Conservation (phyloP, 2,329 filamentous ascomycete genomes). For the Endocalyx cinctus region DNA sequence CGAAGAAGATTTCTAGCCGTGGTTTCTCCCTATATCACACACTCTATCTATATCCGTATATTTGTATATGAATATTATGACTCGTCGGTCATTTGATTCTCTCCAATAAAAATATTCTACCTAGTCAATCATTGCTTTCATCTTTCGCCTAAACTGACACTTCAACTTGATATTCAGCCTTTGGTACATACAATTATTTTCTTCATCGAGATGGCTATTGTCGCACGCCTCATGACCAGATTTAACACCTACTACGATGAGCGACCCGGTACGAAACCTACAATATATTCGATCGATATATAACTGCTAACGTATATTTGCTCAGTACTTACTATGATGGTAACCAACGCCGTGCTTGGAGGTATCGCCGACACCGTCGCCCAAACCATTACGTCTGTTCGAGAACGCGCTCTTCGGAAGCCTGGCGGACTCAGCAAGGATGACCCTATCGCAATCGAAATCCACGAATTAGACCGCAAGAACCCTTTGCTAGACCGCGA, state of each 20-base stretch:
- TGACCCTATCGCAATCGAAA: slow-evolving; percentile 78
- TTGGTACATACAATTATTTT: slow-evolving; percentile 81
- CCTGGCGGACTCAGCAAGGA: slow-evolving; percentile 52
- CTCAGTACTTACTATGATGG: slow-evolving; percentile 93
- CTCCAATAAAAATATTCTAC: no score
- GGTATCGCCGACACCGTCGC: slow-evolving; percentile 96
- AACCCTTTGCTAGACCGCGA: slow-evolving; percentile 63
- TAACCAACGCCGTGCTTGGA: slow-evolving; percentile 92
- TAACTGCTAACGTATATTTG: slow-evolving; percentile 1
- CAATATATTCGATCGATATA: neutral
- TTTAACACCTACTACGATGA: slow-evolving; percentile 95
- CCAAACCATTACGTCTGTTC: slow-evolving; percentile 83
- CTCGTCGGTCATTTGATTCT: no score
- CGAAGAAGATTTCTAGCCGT: no score
- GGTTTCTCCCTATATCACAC: slow-evolving; percentile 2
- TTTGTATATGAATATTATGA: no score
- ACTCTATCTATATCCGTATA: slow-evolving; percentile 2
- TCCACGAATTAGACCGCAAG: slow-evolving; percentile 81
- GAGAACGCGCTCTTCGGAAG: slow-evolving; percentile 62
- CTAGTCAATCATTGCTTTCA: no score
- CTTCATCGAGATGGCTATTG: slow-evolving; percentile 81
- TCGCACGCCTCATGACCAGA: slow-evolving; percentile 74
- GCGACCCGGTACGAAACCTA: slow-evolving; percentile 61
- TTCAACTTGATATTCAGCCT: slow-evolving; percentile 59
- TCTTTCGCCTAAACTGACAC: no score